Evolutionary conservation across 495 filamentous ascomycete genomes (phyloP), one percentile per base, ranked within the genome.

Genomic region (Aspergillus ellipticus): DNA sequence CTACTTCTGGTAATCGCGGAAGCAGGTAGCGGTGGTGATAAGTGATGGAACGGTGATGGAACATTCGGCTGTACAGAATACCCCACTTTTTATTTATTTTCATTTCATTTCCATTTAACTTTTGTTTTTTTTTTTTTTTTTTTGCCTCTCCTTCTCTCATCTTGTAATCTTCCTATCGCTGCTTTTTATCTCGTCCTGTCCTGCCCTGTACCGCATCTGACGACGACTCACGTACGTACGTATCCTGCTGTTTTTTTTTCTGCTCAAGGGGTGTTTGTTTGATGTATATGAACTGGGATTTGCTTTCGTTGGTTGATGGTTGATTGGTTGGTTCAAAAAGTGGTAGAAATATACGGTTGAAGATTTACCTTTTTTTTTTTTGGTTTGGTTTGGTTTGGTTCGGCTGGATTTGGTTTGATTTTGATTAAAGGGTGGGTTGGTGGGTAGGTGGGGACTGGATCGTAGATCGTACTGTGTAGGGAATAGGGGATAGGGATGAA

Each of bases 1-100:
- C 15, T 66, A 58, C 29, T 62, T 62, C 53, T 66, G 63, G 63
- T 65, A 50, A 56, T 61, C n/a, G n/a, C n/a, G n/a, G n/a, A n/a
- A n/a, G n/a, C n/a, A n/a, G n/a, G n/a, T n/a, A n/a, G n/a, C n/a
- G n/a, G n/a, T n/a, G n/a, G n/a, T n/a, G n/a, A n/a, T n/a, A n/a
- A 31, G 24, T 28, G 24, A 28, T 7, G 24, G 4, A 7, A 28
- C 24, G 24, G 24, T n/a, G 37, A 41, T 10, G 8, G 20, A 3
- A 3, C 19, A 24, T 28, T 21, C 45, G 7, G 29, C 31, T 54
- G 42, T 54, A 49, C 42, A 53, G 47, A 53, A 53, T 53, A 49
- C 43, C 50, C 24, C 24, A 28, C 7, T 28, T 3, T 4, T 28
- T 28, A 28, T 7, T 28, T 28, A 28, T 28, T 28, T 28, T 28